Evolutionary conservation across 768 basidiomycete genomes (phyloP).

Genomic region (Paxillus involutus): DNA sequence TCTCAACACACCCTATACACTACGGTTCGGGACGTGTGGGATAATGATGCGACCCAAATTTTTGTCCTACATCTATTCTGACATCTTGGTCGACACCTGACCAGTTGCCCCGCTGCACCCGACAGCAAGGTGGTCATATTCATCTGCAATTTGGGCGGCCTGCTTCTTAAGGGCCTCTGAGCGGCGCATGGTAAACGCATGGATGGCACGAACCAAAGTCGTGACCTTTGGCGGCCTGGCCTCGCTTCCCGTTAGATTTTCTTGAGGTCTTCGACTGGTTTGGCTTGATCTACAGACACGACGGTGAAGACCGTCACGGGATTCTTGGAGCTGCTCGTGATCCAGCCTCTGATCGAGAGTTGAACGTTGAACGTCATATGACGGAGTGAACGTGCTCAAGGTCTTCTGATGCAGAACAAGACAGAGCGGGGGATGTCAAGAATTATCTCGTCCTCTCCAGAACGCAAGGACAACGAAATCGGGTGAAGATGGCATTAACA

Average conservation of each 20-base stretch:
- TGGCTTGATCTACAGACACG: slow-evolving; percentile 22
- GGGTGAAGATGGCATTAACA: not conserved
- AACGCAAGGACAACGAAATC: not conserved
- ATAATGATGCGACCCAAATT: not conserved
- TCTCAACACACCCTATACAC: no score
- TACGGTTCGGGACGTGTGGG: no score
- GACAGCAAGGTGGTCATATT: slow-evolving; percentile 81
- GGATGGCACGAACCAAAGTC: slow-evolving; percentile 57
- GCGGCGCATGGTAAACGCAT: not conserved
- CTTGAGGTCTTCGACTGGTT: slow-evolving; percentile 66
- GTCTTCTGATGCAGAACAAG: not conserved
- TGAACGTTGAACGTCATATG: no score
- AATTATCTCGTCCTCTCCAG: not conserved
- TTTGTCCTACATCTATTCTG: slow-evolving; percentile 43
- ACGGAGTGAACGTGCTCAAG: not conserved
- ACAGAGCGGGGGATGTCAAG: not conserved
- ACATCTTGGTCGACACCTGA: slow-evolving; percentile 53
- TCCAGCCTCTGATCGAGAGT: slow-evolving; percentile 35
- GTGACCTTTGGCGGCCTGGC: slow-evolving; percentile 54
- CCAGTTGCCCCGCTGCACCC: slow-evolving; percentile 74
- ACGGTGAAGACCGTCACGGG: slow-evolving; percentile 3
- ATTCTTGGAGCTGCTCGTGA: slow-evolving; percentile 32
- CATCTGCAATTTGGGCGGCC: slow-evolving; percentile 70
- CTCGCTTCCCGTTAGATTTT: slow-evolving; percentile 59
- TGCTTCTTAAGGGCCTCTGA: slow-evolving; percentile 82